phyloP scores from a whole-genome alignment of 2,329 filamentous ascomycete genomes.

The Verticillium klebahnii region DNA sequence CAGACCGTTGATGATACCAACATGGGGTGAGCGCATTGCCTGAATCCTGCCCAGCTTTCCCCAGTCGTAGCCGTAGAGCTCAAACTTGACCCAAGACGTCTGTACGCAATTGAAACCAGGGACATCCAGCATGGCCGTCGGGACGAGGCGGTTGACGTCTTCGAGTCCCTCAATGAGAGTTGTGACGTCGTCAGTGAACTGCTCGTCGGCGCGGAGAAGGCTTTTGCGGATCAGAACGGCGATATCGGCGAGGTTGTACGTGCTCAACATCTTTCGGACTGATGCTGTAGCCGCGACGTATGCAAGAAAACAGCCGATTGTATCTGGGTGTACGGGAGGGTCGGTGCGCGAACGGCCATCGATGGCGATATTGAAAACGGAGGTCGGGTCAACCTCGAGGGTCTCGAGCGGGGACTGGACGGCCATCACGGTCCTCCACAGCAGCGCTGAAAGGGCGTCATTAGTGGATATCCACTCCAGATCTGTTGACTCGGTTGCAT shows the following conservation, averaged over 20 bases:
- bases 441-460: constrained; percentile 9
- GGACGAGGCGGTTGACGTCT: constrained; percentile 24
- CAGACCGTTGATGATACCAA: constrained; percentile 26
- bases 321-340: constrained; percentile 26
- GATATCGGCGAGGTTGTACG: constrained; percentile 23
- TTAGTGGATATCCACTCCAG: constrained; percentile 23
- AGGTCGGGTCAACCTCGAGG: constrained; percentile 20
- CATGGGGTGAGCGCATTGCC: constrained; percentile 23
- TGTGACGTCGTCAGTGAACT: constrained; percentile 24
- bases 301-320: constrained; percentile 33
- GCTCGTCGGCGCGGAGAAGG: constrained; percentile 22
- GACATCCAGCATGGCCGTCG: constrained; percentile 28
- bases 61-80: constrained; percentile 27
- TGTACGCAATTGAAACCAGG: constrained; percentile 26
- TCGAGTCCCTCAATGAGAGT: constrained; percentile 23
- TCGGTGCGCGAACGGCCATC: constrained; percentile 29
- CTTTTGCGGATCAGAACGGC: constrained; percentile 27
- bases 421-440: constrained; percentile 10
- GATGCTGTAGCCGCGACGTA: constrained; percentile 23
- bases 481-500: constrained; percentile 19
- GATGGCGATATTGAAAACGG: constrained; percentile 31
- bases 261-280: constrained; percentile 22
- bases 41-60: constrained; percentile 23
- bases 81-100: constrained; percentile 27
- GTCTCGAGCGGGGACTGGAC: constrained; percentile 5